Conservation (phyloP, 331 rosid genomes). For the Dryas integrifolia region DNA sequence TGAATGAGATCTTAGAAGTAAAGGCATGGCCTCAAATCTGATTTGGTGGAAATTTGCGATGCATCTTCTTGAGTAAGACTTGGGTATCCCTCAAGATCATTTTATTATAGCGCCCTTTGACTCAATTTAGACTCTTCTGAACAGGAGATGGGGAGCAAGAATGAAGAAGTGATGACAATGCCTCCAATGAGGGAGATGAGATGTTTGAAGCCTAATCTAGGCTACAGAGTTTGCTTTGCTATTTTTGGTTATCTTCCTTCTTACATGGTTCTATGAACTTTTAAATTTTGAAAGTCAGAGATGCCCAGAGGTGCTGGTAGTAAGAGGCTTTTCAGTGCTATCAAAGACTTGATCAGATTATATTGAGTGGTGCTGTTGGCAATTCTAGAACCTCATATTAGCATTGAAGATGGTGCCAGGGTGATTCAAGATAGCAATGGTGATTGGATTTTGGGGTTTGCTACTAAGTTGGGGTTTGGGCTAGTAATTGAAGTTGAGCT, state of each 20-base stretch:
- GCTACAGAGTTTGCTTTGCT: too few species aligned
- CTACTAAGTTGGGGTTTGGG: not conserved
- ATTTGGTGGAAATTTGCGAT: not conserved
- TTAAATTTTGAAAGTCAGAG: too few species aligned
- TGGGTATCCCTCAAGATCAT: not conserved
- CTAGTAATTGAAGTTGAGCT: not conserved
- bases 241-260: too few species aligned
- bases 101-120: not conserved
- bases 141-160: too few species aligned
- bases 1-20: too few species aligned
- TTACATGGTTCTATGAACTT: too few species aligned
- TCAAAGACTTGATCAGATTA: not conserved
- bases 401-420: not conserved
- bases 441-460: not conserved
- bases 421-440: not conserved
- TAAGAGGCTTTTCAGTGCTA: too few species aligned
- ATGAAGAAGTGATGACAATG: too few species aligned
- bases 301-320: too few species aligned
- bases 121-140: too few species aligned
- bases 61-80: not conserved
- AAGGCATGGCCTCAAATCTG: not conserved
- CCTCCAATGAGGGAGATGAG: too few species aligned
- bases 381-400: not conserved
- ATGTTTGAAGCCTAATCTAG: too few species aligned
- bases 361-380: not conserved